Percentiles rank a stretch among this genome's conserved stretches.
phyloP scores from a whole-genome alignment of 257 asterid species.

The Mitragyna speciosa region DNA sequence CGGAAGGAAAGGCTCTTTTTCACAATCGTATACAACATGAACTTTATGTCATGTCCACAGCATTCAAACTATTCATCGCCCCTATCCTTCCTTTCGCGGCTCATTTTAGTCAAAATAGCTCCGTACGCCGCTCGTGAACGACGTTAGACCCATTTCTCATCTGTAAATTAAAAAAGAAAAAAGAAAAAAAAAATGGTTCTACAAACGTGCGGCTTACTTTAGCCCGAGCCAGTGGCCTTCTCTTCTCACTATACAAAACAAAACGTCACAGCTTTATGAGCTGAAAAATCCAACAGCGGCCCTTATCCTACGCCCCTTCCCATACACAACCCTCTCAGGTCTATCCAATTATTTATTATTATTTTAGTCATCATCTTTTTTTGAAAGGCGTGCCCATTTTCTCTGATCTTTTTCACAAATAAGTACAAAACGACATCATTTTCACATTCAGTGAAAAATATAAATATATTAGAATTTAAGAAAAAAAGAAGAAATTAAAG shows the following conservation, averaged over 20 bases:
- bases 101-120: background rate
- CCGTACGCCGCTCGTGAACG: constrained; percentile 13
- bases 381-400: constrained; percentile 51
- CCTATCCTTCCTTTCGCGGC: too few species aligned
- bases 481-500: too few species aligned
- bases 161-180: too few species aligned
- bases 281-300: constrained; percentile 3
- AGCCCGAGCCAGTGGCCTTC: background rate
- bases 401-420: too few species aligned
- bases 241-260: background rate
- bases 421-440: background rate
- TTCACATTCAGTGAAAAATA: too few species aligned
- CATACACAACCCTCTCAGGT: background rate
- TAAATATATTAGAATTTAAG: too few species aligned
- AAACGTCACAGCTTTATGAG: background rate
- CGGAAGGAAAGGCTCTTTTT: too few species aligned
- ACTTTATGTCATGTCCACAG: too few species aligned
- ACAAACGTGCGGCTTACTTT: background rate
- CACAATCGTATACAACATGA: too few species aligned
- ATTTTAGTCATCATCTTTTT: constrained; percentile 22
- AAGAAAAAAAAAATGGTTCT: too few species aligned
- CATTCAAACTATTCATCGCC: background rate
- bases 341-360: constrained; percentile 8
- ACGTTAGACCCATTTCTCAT: background rate
- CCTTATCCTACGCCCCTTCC: constrained; percentile 31